Evolutionary conservation across 2,329 filamentous ascomycete species (phyloP).

Genomic region (Remersonia thermophila): DNA sequence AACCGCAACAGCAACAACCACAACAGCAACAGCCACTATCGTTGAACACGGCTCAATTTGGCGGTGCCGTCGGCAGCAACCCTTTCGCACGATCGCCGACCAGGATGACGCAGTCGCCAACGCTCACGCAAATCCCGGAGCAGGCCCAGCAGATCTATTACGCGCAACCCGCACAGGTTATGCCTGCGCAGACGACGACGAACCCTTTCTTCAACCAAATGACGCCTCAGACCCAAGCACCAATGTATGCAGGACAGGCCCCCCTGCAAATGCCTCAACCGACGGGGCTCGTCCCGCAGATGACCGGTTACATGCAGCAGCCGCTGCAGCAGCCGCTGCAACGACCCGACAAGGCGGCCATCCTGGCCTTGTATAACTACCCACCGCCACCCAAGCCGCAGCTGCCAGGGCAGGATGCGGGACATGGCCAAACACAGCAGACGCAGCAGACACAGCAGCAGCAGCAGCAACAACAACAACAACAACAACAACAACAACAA

Average conservation of each 20-base stretch:
- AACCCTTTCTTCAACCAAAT: slow-evolving; percentile 24
- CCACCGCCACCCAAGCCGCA: slow-evolving; percentile 15
- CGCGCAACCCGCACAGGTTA: slow-evolving; percentile 4
- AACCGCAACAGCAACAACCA: neutral
- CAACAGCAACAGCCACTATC: slow-evolving; percentile 25
- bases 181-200: slow-evolving; percentile 7
- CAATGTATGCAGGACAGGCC: slow-evolving; percentile 3
- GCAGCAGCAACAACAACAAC: slow-evolving; percentile 6
- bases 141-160: slow-evolving; percentile 35
- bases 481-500: too few relatives aligned
- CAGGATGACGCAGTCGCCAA: slow-evolving; percentile 34
- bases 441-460: slow-evolving; percentile 14
- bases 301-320: slow-evolving; percentile 11
- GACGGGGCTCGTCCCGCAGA: slow-evolving; percentile 6
- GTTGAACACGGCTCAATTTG: slow-evolving; percentile 27
- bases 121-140: slow-evolving; percentile 40
- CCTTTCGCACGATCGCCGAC: slow-evolving; percentile 39
- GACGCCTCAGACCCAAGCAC: slow-evolving; percentile 14
- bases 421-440: too few relatives aligned
- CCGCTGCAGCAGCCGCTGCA: slow-evolving; percentile 22
- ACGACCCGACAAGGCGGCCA: slow-evolving; percentile 57
- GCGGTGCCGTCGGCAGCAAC: slow-evolving; percentile 29
- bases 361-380: slow-evolving; percentile 62
- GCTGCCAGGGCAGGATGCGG: slow-evolving; percentile 6
- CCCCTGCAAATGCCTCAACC: slow-evolving; percentile 11